Evolutionary conservation across 768 basidiomycete species (phyloP).

Genomic region (Amanita subjunquillea): DNA sequence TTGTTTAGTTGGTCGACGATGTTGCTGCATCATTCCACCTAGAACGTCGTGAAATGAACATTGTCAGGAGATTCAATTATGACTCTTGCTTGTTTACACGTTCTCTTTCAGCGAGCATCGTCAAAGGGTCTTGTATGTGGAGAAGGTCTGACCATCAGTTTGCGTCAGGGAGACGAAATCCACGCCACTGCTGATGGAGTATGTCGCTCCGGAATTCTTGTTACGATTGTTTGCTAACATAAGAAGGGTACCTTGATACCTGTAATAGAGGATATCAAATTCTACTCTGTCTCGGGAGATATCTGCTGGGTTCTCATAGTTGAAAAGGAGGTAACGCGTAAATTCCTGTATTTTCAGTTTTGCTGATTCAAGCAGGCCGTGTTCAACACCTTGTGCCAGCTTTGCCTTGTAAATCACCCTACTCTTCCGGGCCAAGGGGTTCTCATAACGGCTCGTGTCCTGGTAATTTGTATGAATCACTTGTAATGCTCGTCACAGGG

Average conservation of each 20-base stretch:
- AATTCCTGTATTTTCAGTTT: background rate
- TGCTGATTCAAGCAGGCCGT: slow-evolving; percentile 55
- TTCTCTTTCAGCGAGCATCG: slow-evolving; percentile 60
- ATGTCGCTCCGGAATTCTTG: background rate
- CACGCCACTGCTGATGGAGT: slow-evolving; percentile 51
- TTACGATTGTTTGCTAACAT: background rate
- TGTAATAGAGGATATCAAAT: slow-evolving; percentile 56
- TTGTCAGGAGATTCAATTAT: slow-evolving; percentile 36
- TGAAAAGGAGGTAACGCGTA: slow-evolving; percentile 75
- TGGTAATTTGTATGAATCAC: background rate
- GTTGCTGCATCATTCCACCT: slow-evolving; percentile 75
- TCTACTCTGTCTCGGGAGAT: slow-evolving; percentile 42
- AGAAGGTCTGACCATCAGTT: slow-evolving; percentile 43
- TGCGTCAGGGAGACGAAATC: slow-evolving; percentile 46
- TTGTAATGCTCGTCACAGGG: slow-evolving; percentile 40
- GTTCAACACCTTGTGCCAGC: slow-evolving; percentile 76
- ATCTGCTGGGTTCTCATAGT: slow-evolving; percentile 77
- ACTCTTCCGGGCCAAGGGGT: slow-evolving; percentile 54
- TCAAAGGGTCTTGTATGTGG: slow-evolving; percentile 85
- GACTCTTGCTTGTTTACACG: background rate
- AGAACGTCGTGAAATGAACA: slow-evolving; percentile 66
- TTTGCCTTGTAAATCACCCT: slow-evolving; percentile 38
- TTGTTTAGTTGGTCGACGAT: slow-evolving; percentile 71
- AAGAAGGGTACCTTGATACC: slow-evolving; percentile 70
- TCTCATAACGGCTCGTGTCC: slow-evolving; percentile 55